A percentile compares a stretch with the other conserved stretches of the same genome.
phyloP scores from a whole-genome alignment of 2,329 filamentous ascomycete genomes.

The Clonostachys byssicola region DNA sequence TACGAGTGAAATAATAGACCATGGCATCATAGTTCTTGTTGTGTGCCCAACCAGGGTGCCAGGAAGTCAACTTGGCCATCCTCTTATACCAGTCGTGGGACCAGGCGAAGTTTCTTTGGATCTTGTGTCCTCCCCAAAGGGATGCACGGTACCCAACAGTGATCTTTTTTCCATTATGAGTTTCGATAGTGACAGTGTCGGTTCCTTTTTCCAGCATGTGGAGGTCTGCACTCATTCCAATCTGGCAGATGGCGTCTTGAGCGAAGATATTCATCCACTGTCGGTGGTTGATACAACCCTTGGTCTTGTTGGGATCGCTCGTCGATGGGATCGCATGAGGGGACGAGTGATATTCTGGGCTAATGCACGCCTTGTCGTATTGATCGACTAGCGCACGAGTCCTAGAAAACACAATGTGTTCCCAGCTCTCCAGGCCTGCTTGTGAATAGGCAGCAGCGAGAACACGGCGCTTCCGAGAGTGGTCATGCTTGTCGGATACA shows the following conservation, averaged over 20 bases:
- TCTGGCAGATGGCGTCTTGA: constrained; percentile 51
- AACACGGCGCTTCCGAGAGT: constrained; percentile 44
- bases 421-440: constrained; percentile 1
- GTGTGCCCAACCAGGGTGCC: background rate
- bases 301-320: constrained; percentile 13
- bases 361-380: background rate
- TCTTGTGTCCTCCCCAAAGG: background rate
- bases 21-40: background rate
- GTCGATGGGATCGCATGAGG: background rate
- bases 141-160: background rate
- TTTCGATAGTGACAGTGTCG: background rate
- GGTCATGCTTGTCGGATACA: constrained; percentile 45
- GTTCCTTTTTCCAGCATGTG: background rate
- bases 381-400: background rate
- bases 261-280: constrained; percentile 52
- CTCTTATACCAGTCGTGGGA: constrained; percentile 6
- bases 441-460: constrained; percentile 31
- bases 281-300: constrained; percentile 30
- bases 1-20: background rate
- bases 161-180: background rate
- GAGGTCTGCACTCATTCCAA: background rate
- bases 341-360: background rate
- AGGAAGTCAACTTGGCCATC: constrained; percentile 39
- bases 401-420: constrained; percentile 1
- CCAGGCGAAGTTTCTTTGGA: background rate